Evolutionary conservation across 1,284 basidiomycete genomes (phyloP).

Genomic region (Boletus hoseneyae): DNA sequence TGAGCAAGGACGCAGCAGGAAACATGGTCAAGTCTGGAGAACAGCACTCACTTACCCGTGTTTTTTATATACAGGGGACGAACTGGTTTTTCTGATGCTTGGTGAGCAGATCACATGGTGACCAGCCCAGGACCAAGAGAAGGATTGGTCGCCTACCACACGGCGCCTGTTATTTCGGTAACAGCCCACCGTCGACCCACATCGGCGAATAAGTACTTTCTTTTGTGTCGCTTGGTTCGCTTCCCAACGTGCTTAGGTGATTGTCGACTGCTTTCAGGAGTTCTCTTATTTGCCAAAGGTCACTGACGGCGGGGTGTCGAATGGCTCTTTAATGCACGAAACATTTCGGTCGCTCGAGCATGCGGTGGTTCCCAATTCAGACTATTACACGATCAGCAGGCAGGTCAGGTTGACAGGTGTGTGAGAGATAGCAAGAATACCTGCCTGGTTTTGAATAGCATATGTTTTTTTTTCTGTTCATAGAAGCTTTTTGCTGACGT

Average conservation of each 20-base stretch:
- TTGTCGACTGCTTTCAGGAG: no score
- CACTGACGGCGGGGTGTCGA: not conserved
- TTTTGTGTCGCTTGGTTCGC: not conserved
- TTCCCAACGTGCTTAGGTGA: no score
- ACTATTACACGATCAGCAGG: not conserved
- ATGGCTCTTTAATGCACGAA: no score
- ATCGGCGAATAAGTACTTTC: not conserved
- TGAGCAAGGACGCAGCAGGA: constrained; percentile 35
- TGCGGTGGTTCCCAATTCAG: not conserved
- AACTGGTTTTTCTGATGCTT: not conserved
- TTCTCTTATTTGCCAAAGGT: not conserved
- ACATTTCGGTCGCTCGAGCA: not conserved
- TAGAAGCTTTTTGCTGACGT: not conserved
- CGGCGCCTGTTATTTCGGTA: constrained; percentile 9
- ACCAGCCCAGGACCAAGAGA: not conserved
- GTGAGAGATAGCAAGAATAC: constrained; percentile 22
- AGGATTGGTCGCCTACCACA: constrained; percentile 4
- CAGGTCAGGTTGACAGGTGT: not conserved
- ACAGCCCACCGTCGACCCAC: not conserved
- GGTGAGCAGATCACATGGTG: constrained; percentile 17
- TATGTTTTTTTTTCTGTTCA: not conserved
- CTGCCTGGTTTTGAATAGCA: not conserved
- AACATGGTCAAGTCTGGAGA: constrained; percentile 27
- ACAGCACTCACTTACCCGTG: not conserved
- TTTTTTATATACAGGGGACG: constrained; percentile 22